Evolutionary conservation across 2,329 filamentous ascomycete species (phyloP), one percentile per base, ranked within the genome.

Genomic region (Tolypocladium guangdongense): DNA sequence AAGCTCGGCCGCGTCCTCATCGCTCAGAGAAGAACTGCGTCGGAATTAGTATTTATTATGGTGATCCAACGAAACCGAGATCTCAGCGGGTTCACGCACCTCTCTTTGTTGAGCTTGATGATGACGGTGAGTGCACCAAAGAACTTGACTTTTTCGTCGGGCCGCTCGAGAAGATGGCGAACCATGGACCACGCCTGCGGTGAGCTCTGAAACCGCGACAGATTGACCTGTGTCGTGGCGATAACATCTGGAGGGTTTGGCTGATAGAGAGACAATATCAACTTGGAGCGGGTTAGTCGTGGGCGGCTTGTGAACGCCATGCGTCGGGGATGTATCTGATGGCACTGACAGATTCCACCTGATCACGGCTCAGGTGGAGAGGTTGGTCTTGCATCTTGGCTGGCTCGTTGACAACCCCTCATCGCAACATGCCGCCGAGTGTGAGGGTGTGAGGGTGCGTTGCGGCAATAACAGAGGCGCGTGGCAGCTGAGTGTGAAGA

Each of bases 101-200:
- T 89, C 65, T 93, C 89, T n/a, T 85, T 86, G 66, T 97, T 96
- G 55, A 97, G 81, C 71, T 97, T 99, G 62, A 97, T 83, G 50
- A 90, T 95, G 59, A 96, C 86, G 0, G 92, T 97, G 55, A 96
- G 77, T 33, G 91, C 92, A 16, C 90, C 93, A 66, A 95, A 96
- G 71, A 97, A 97, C 58, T 87, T 86, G 60, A 93, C 82, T 62
- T 91, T 86, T 56, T 87, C 80, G 59, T 88, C 83, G 24, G 80
- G 73, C 56, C 82, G 83, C 50, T 74, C 74, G 12, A 96, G 74
- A 16, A 97, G 76, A 51, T 82, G 81, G 63, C 92, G 84, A 22
- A 90, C 90, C 47, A 96, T 78, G 53, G 87, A 78, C 93, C 93
- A 99, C 52, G 90, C 92, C 62, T 88, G 78, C 2, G 84, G 76